Base-by-base conservation (phyloP, 805 yeast species). In the Ascoidea rubescens region DNA sequence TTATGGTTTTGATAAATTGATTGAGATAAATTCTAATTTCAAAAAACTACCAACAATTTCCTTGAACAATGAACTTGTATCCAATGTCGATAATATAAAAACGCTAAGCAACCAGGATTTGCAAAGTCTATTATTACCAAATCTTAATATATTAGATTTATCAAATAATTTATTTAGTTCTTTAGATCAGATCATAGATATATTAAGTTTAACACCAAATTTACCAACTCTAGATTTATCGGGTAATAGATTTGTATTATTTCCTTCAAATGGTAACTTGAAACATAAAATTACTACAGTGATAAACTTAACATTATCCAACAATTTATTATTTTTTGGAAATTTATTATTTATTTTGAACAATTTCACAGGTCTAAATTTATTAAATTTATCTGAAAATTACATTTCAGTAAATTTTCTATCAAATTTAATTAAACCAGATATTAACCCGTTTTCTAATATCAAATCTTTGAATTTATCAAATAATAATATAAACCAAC, bases 1-100 rank as follows among this genome's bases (percentile, higher is more conserved):
- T 31, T 75, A 69, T 53, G 96, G 96, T 0, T 80, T 86, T 60
- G 82, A 77, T 30, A 73, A 75, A 55, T 62, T 82, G 47, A 71
- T 74, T 48, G 49, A 58, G n/a, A 59, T 72, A 12, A 83, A 79
- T 56, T 62, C 73, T 1, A 65, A 82, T 53, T 71, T 79, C 46
- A 57, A 55, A 3, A 62, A 67, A 8, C 66, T 87, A 50, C 58
- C 56, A n/a, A 65, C 71, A 4, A 68, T 82, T 0, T 73, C 87
- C 0, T 61, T 88, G 46, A 76, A 75, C 37, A 62, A 69, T 30
- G 64, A 72, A 52, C 53, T 66, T 5, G 64, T 84, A 2, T 55
- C 50, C 28, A 55, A 58, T 12, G 54, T 60, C 0, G 59, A 31
- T 2, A 21, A 16, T 3, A 56, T 12, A 17, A n/a, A 4, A 52